Evolutionary conservation across 257 asterid species (phyloP).

Genomic region (Nicotiana attenuata): DNA sequence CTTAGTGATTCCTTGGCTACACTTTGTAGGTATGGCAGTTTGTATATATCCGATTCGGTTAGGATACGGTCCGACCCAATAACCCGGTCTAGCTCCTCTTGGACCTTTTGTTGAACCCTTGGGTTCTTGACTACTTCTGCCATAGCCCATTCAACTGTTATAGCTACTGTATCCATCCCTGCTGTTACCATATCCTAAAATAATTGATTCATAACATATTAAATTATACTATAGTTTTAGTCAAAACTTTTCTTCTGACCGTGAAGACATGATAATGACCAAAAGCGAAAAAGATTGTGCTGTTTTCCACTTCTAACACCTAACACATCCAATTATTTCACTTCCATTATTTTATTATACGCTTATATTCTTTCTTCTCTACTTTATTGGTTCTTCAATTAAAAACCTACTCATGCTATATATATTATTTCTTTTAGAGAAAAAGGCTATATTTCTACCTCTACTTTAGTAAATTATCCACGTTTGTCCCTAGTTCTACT

Average conservation of each 20-base stretch:
- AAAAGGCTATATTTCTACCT: too few relatives aligned
- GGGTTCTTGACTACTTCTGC: constrained; percentile 3
- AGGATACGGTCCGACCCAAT: neutral
- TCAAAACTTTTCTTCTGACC: neutral
- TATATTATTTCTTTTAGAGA: too few relatives aligned
- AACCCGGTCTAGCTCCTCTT: neutral
- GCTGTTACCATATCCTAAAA: constrained; percentile 15
- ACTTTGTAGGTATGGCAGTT: constrained; percentile 11
- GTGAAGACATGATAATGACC: neutral
- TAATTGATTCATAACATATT: neutral
- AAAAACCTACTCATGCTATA: too few relatives aligned
- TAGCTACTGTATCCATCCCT: constrained; percentile 6
- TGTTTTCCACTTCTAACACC: constrained; percentile 1
- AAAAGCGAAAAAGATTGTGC: neutral
- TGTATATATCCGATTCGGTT: constrained; percentile 12
- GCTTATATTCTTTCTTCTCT: neutral
- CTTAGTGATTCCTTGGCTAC: constrained; percentile 16
- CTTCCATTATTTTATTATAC: neutral
- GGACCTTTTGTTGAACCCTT: constrained; percentile 14
- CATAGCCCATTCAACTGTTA: constrained; percentile 9
- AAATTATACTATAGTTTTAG: neutral
- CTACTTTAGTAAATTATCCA: too few relatives aligned
- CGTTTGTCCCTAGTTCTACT: too few relatives aligned
- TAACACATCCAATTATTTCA: neutral
- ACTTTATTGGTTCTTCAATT: neutral